Evolutionary conservation across 371 early-diverging fungal species (phyloP), one percentile per base, ranked within the genome.

Genomic region (Sporodiniella umbellata): DNA sequence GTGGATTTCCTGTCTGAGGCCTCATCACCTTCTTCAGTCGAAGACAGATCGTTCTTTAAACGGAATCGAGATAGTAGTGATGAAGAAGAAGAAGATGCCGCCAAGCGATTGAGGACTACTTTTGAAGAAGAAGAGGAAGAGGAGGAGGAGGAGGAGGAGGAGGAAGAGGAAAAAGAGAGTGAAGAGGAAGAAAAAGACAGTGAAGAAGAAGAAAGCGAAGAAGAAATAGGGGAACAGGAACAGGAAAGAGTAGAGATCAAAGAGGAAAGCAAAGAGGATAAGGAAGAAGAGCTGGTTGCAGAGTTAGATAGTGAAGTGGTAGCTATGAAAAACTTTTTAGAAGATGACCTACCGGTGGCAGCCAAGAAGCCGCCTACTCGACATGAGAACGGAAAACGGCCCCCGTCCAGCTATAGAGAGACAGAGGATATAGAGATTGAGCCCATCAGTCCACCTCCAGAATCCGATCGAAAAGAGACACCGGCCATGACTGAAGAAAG

Each of bases 401-500:
- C 45, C 4, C 28, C 17, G 3, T 4, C 14, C 35, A 14, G 15
- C 14, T 17, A 26, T 18, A 30, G 3, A 21, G 22, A 23, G 3
- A 33, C 22, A 28, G 30, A 28, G 10, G 30, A 28, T 28, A 28
- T 28, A 10, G 30, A 28, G 4, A 4, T 28, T 4, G 30, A 28
- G 10, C 7, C 14, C 3, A 35, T 19, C 18, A 44, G 59, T 15
- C 0, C n/a, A n/a, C n/a, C 14, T 35, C 35, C n/a, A 35, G 51
- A 57, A 3, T 11, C 37, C 11, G 56, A 54, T 23, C 54, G 42
- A 25, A 58, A 58, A 38, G 59, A 58, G 19, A 58, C 51, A n/a
- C 48, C 58, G 14, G 64, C 64, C 8, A 64, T 64, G 64, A 25
- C 48, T 12, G 56, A 58, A 62, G 74, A 66, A 60, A 68, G 57